Evolutionary conservation across 768 basidiomycete species (phyloP), one percentile per base, ranked within the genome.

Genomic region (Xanthoconium purpureum): DNA sequence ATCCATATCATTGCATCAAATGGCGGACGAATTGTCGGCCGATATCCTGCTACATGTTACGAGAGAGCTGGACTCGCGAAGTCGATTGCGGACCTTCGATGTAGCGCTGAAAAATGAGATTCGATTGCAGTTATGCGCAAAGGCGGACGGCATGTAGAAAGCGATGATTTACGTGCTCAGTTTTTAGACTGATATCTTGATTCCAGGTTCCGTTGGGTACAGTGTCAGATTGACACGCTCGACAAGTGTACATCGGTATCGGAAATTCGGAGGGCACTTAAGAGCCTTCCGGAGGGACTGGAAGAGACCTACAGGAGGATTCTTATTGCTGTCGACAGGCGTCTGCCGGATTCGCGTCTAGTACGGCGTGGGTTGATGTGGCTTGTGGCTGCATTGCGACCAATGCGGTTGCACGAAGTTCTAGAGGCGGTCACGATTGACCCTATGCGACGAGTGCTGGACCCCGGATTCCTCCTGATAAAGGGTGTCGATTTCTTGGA

Each of bases 261-360:
- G 1, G 48, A 52, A 14, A 55, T 65, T 49, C 36, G 50, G 2
- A 30, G 3, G 5, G 52, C 40, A 4, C 56, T 62, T 5, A 11
- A 56, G 12, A 50, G 49, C 18, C 66, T 63, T 14, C 62, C 62
- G 1, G 45, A 43, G 13, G 62, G 65, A 36, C 30, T 66, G 2
- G 57, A 68, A 28, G 66, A 66, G 32, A 68, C 66, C 0, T 63
- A 66, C 17, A 47, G 62, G n/a, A 58, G 66, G 11, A 68, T 66
- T 20, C 54, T 68, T 4, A 29, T 44, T 3, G 42, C 44, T 2
- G 54, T 68, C 0, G 48, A 66, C 20, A 30, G 32, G 5, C 29
- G 18, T 9, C 46, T 3, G 0, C 2, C 18, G 0, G 42, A 57
- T 10, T 47, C 40, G 12, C 9, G 18, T 13, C 32, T 53, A 11